phyloP scores from a whole-genome alignment of 306 rosid genomes.

The Nissolia schottii region DNA sequence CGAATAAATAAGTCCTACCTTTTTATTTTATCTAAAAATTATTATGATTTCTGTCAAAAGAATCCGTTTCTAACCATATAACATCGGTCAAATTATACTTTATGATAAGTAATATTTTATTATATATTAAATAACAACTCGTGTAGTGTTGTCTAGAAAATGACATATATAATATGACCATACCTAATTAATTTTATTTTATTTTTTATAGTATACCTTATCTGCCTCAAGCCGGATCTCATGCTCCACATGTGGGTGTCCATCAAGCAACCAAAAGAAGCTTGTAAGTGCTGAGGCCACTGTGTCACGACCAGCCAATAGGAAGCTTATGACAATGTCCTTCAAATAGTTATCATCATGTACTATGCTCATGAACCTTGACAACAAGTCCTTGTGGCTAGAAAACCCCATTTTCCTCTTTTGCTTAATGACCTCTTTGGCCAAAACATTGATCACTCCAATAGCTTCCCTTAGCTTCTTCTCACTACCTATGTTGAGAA shows the following conservation, averaged over 20 bases:
- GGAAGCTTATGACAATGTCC: constrained; percentile 64
- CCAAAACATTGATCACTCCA: constrained; percentile 38
- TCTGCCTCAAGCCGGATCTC: constrained; percentile 45
- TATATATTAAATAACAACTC: no score
- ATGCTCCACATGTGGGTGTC: constrained; percentile 33
- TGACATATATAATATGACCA: no score
- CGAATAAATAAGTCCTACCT: no score
- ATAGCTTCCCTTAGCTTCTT: constrained; percentile 39
- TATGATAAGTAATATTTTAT: no score
- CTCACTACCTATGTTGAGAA: constrained; percentile 57
- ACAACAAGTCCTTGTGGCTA: constrained; percentile 47
- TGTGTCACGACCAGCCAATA: constrained; percentile 82
- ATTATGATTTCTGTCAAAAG: no score
- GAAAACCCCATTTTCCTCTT: constrained; percentile 39
- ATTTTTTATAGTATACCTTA: no score
- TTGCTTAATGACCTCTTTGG: constrained; percentile 49
- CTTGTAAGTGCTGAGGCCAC: constrained; percentile 70
- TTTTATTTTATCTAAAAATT: no score
- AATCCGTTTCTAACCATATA: no score
- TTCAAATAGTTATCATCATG: constrained; percentile 53
- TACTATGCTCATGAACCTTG: constrained; percentile 54
- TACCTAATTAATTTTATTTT: no score
- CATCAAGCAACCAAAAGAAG: constrained; percentile 54
- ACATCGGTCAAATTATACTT: no score
- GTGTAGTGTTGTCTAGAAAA: no score